A percentile compares a stretch with the other conserved stretches of the same genome.
phyloP scores from a whole-genome alignment of 768 basidiomycete species.

The Amanita fuliginea region DNA sequence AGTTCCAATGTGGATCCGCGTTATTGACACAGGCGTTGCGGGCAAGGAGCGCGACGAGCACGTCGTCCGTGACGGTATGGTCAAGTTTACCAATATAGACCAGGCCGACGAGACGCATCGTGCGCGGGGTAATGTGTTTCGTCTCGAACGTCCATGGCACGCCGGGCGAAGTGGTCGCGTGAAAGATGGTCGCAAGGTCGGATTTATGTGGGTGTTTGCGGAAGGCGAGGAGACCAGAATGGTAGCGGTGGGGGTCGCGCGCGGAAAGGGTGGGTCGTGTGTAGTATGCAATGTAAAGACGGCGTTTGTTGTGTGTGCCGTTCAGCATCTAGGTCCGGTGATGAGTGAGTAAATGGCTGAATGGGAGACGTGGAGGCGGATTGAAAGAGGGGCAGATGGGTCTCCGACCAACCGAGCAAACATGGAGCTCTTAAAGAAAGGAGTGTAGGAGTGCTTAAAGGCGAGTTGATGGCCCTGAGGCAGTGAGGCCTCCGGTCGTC shows the following conservation, averaged over 20 bases:
- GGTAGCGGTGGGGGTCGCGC: not conserved
- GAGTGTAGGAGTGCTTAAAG: too few species aligned
- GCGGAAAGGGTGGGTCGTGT: not conserved
- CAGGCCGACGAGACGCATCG: not conserved
- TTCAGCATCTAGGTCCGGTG: not conserved
- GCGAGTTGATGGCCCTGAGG: too few species aligned
- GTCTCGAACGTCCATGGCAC: not conserved
- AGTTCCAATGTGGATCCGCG: not conserved
- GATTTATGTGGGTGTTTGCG: not conserved
- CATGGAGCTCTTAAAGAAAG: too few species aligned
- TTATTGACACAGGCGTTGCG: not conserved
- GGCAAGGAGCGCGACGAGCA: not conserved
- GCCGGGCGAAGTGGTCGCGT: not conserved
- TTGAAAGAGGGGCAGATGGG: too few species aligned
- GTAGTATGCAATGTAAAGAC: slow-evolving; percentile 1
- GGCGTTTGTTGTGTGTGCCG: not conserved
- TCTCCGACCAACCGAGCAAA: too few species aligned
- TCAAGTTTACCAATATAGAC: not conserved
- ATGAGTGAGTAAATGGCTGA: too few species aligned
- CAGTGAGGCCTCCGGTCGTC: too few species aligned
- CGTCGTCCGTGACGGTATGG: not conserved
- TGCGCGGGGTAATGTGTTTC: not conserved
- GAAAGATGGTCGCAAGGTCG: not conserved
- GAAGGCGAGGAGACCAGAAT: not conserved
- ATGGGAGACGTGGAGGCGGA: too few species aligned